Evolutionary conservation across 768 basidiomycete genomes (phyloP).

Genomic region (Naematelia encephala): DNA sequence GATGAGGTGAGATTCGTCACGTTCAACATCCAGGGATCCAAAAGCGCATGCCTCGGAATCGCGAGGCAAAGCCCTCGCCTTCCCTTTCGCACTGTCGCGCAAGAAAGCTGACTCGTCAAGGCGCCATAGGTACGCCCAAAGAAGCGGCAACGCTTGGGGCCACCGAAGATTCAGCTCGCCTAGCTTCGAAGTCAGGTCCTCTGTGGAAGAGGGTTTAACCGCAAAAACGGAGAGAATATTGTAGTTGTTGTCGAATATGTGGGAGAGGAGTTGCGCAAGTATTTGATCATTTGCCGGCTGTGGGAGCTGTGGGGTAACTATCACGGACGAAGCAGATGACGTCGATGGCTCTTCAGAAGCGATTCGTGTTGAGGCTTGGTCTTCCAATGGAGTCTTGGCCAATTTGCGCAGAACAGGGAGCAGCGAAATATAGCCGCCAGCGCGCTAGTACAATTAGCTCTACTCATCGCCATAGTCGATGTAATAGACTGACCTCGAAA

Average conservation of each 20-base stretch:
- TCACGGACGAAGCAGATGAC: slow-evolving; percentile 3
- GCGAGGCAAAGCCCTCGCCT: slow-evolving; percentile 16
- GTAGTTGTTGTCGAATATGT: slow-evolving; percentile 43
- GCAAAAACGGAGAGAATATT: slow-evolving; percentile 32
- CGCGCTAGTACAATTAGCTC: too few species aligned
- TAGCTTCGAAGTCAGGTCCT: slow-evolving; percentile 16
- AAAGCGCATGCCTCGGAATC: neutral
- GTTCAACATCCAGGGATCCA: slow-evolving; percentile 11
- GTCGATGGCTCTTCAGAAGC: neutral
- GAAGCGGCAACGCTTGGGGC: slow-evolving; percentile 16
- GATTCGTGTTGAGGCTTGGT: neutral
- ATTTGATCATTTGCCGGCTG: slow-evolving; percentile 20
- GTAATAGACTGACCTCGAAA: slow-evolving; percentile 27
- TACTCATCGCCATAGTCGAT: neutral
- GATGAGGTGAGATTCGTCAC: neutral
- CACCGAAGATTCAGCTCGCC: slow-evolving; percentile 15
- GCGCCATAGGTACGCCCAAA: slow-evolving; percentile 30
- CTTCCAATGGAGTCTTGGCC: neutral
- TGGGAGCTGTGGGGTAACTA: neutral
- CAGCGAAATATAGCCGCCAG: slow-evolving; percentile 9
- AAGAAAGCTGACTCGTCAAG: neutral
- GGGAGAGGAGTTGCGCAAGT: slow-evolving; percentile 37
- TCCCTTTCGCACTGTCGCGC: slow-evolving; percentile 17
- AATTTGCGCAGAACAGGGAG: slow-evolving; percentile 7
- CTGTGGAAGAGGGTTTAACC: neutral